These are phyloP conservation scores for Dendrobium catenatum DNA, from an alignment of 106 monocot genomes.

Conservation along the genomic window DNA sequence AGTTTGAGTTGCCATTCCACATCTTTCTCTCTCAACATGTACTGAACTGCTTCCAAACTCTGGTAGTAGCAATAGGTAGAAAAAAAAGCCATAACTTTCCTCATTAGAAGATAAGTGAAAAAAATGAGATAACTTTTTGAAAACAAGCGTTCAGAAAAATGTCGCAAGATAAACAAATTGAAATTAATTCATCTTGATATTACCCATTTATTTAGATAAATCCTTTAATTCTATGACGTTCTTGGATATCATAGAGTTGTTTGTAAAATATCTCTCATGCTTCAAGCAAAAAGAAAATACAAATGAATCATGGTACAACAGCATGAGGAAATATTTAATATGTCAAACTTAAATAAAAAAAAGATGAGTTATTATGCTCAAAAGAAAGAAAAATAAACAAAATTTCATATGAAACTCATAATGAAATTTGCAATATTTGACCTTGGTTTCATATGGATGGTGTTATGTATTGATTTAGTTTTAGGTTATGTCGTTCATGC, in stretches of 20 bases:
- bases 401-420: no score
- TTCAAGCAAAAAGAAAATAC: not conserved
- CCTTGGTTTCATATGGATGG: not conserved
- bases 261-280: not conserved
- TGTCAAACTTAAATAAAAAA: no score
- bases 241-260: not conserved
- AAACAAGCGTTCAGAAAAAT: not conserved
- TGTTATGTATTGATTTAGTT: no score
- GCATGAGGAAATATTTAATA: no score
- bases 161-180: no score
- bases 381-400: no score
- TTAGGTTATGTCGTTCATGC: no score
- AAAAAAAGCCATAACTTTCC: not conserved
- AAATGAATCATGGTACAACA: not conserved
- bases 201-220: no score
- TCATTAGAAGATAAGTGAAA: not conserved
- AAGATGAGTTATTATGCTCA: no score
- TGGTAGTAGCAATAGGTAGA: not conserved
- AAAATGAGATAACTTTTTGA: not conserved
- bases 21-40: constrained; percentile 8
- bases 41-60: not conserved
- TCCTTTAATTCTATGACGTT: no score
- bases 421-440: no score
- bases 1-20: constrained; percentile 13
- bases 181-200: no score